Conservation (phyloP, 345 rosid genomes). For the Citrus trifoliata region DNA sequence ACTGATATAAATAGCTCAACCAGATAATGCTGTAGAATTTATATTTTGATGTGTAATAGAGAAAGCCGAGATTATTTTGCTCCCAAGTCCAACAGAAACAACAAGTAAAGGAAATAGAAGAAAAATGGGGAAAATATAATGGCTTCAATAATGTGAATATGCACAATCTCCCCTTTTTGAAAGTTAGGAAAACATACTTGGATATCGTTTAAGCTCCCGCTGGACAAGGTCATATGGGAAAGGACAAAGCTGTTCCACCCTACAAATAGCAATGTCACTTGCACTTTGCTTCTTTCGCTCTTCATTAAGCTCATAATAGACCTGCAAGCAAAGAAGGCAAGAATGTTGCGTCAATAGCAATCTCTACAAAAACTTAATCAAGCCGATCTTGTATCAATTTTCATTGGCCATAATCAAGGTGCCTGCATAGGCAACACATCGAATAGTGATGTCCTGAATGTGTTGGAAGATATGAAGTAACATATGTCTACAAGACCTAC, state of each 20-base stretch:
- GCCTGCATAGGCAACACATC: neutral
- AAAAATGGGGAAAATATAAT: neutral
- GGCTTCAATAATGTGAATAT: neutral
- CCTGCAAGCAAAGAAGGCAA: constrained; percentile 23
- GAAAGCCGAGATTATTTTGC: neutral
- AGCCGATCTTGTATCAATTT: neutral
- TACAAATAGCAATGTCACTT: constrained; percentile 66
- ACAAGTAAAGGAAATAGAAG: neutral
- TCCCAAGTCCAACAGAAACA: neutral
- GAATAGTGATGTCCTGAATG: neutral
- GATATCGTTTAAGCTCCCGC: constrained; percentile 75
- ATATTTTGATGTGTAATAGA: neutral
- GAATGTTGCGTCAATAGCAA: constrained; percentile 4
- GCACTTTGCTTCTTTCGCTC: constrained; percentile 49
- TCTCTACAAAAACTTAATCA: neutral
- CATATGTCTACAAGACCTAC: neutral
- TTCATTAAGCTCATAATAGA: constrained; percentile 71
- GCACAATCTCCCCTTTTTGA: neutral
- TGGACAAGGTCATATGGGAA: constrained; percentile 79
- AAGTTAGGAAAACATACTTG: constrained; percentile 40
- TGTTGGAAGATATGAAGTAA: neutral
- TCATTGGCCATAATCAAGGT: neutral
- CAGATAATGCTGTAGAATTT: no score
- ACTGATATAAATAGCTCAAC: no score
- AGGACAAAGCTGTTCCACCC: constrained; percentile 82